phyloP scores from a whole-genome alignment of 768 basidiomycete genomes.

The Hysterangium stoloniferum region DNA sequence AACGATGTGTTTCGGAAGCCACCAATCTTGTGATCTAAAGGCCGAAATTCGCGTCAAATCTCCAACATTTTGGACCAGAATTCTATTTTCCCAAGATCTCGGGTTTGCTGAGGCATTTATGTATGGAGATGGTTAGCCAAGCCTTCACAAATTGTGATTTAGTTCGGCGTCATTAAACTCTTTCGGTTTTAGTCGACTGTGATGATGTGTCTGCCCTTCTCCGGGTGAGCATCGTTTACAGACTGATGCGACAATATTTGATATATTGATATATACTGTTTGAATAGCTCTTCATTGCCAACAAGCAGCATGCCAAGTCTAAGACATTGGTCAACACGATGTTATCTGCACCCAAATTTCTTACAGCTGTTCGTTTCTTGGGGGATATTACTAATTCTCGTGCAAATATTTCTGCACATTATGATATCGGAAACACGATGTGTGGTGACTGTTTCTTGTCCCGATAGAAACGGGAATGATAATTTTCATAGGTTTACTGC shows the following conservation, averaged over 20 bases:
- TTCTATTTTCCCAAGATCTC: constrained; percentile 35
- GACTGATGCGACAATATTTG: too few species aligned
- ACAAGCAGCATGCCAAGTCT: background rate
- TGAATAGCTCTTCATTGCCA: background rate
- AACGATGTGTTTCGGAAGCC: constrained; percentile 37
- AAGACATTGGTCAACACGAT: background rate
- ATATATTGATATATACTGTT: constrained; percentile 20
- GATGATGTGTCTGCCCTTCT: constrained; percentile 13
- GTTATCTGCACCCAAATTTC: constrained; percentile 18
- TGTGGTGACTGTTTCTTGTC: constrained; percentile 35
- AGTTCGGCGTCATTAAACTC: background rate
- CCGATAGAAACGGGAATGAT: background rate
- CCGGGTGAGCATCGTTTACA: background rate
- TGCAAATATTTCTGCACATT: constrained; percentile 75
- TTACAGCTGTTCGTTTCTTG: constrained; percentile 50
- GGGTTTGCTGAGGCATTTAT: constrained; percentile 75
- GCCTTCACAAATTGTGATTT: background rate
- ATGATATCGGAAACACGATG: constrained; percentile 86
- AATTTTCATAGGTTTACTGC: constrained; percentile 45
- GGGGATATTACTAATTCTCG: constrained; percentile 58
- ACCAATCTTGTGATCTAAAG: constrained; percentile 17
- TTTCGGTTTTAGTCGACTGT: background rate
- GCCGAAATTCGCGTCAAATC: constrained; percentile 42
- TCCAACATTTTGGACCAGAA: constrained; percentile 48
- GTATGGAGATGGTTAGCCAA: constrained; percentile 57